Evolutionary conservation across 2,329 filamentous ascomycete species (phyloP), one percentile per base, ranked within the genome.

Genomic region (Trichoderma sp.): DNA sequence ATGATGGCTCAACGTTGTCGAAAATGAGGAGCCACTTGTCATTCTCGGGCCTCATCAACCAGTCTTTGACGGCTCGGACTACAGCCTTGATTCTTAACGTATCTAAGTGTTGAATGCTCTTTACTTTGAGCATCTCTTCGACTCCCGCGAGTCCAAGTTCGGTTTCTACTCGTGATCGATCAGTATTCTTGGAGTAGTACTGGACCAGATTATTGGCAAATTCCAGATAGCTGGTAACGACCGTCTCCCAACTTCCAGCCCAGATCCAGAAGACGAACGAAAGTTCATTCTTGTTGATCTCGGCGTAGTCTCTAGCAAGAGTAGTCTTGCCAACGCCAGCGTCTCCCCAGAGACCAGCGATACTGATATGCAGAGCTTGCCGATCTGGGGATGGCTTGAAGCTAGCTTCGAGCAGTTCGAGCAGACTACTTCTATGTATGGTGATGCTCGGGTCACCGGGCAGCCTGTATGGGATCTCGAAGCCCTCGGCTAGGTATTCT

Each of bases 241-340:
- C 70, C 1, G 73, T 75, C 66, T 74, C 70, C 72, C 74, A 72
- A 57, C 73, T 74, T 37, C 73, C 73, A 2, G 73, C 70, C 60
- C 70, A 71, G 15, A 75, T 68, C 73, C 74, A 75, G 52, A 74
- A 74, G 13, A 74, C 71, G 29, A 74, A 74, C 0, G 73, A 74
- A 10, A 73, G 61, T 3, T 71, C 67, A 3, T 67, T 34, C 13
- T 67, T 65, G 42, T 74, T 71, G 17, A 67, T 32, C 50, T 74
- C 71, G 9, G 72, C 72, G 27, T 73, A 75, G 7, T 72, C 69
- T 22, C 68, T 73, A 15, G 73, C 73, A 27, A 75, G 53, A 2
- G 72, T 70, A 9, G 73, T 71, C 52, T 75, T 75, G 6, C 73
- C 73, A 2, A 70, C 69, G 8, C 73, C 73, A 17, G 67, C 25